Evolutionary conservation across 2,329 filamentous ascomycete species (phyloP), one percentile per base, ranked within the genome.

Genomic region (Fusarium luffae): DNA sequence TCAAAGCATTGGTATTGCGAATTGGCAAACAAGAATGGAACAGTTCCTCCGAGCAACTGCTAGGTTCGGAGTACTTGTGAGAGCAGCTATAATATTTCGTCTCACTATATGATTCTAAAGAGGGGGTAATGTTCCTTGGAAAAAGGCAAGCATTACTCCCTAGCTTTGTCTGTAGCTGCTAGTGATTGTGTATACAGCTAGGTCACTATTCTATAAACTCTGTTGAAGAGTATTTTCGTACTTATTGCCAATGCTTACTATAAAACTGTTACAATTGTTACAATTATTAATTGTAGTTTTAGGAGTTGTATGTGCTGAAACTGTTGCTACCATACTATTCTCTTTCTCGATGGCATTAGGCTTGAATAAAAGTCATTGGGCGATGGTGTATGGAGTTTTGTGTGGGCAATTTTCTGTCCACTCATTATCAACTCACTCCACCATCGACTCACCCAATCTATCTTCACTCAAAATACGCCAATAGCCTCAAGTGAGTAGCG

Each of bases 11-110:
- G 11, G 19, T 12, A 25, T 23, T 50, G n/a, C 48, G 58, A 30
- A 44, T 23, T 12, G 25, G 14, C 23, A 50, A 37, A 51, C 37
- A n/a, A 28, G 23, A 59, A 44, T 44, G 43, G 55, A 59, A 40
- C 37, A 60, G 8, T 51, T 11, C 16, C 23, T 51, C 55, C 23
- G 30, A 34, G 19, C 14, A 57, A 27, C 49, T 32, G n/a, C 25
- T 14, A 13, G 25, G 25, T 14, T 47, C 12, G 18, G 34, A 12
- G 34, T 12, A 28, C 8, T 28, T 27, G 18, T 28, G 25, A 47
- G 8, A 13, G 12, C 18, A 19, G 19, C 19, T 9, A 10, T 19
- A 19, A 19, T 14, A 28, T 19, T 14, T 14, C 7, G 44, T 47
- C 11, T 47, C 13, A 16, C 9, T 19, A 25, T 25, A 27, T 47